Conservation (phyloP, 768 basidiomycete species). For the Boletellus ananas region DNA sequence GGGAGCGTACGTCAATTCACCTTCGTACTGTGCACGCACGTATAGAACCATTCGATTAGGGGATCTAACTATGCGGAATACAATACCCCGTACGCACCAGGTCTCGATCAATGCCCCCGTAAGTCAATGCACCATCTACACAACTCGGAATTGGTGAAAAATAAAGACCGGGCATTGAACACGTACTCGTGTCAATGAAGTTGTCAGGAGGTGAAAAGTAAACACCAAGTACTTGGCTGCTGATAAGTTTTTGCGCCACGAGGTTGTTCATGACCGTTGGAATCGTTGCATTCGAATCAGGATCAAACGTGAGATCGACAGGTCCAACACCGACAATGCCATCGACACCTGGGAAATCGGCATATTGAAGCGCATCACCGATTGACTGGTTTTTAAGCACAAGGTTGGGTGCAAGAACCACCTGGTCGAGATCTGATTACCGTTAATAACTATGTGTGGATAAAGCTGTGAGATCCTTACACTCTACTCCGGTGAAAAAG, state of each 20-base stretch:
- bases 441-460: neutral
- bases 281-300: neutral
- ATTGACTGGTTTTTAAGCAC: neutral
- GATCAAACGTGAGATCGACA: neutral
- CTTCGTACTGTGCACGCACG: neutral
- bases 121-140: neutral
- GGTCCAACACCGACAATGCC: neutral
- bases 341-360: neutral
- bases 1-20: neutral
- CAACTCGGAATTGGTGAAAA: neutral
- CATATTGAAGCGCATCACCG: neutral
- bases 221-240: conserved; percentile 14
- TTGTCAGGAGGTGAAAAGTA: conserved; percentile 14
- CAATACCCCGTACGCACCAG: neutral
- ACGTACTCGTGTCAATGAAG: conserved; percentile 7
- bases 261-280: conserved; percentile 23
- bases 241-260: conserved; percentile 11
- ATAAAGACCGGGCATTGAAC: too few species aligned
- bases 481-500: neutral
- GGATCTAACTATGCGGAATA: too few species aligned
- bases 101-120: neutral
- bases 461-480: neutral
- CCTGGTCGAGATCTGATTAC: neutral
- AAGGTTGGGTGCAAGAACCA: neutral
- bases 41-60: neutral